These are phyloP conservation scores for Anthracocystis panici-leucophaei DNA, from an alignment of 1,284 basidiomycete genomes.

Conservation along the genomic window DNA sequence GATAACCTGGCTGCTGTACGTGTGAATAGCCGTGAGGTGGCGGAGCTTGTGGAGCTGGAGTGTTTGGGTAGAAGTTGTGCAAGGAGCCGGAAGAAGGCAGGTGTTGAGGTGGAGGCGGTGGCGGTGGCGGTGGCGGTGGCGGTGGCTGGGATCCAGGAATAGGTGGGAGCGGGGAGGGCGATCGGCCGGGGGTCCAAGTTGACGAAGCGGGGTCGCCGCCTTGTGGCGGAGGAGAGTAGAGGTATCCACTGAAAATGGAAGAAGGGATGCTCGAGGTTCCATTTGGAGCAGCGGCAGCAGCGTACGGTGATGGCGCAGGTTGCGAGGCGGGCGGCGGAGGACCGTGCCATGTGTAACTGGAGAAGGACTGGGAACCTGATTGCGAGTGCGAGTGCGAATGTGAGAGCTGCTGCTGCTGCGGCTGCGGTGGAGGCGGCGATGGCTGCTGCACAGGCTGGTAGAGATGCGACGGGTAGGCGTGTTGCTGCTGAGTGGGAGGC, in stretches of 20 bases:
- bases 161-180: slow-evolving; percentile 35
- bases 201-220: neutral
- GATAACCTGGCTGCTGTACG: neutral
- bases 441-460: slow-evolving; percentile 39
- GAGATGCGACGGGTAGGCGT: slow-evolving; percentile 30
- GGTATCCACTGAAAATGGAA: slow-evolving; percentile 34
- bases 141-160: slow-evolving; percentile 22
- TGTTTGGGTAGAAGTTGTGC: slow-evolving; percentile 19
- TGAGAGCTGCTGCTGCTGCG: slow-evolving; percentile 19
- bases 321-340: slow-evolving; percentile 17
- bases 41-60: slow-evolving; percentile 5
- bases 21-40: neutral
- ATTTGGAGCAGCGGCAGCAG: slow-evolving; percentile 7
- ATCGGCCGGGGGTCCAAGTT: slow-evolving; percentile 20
- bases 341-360: slow-evolving; percentile 30
- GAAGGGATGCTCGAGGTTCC: slow-evolving; percentile 10
- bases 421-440: slow-evolving; percentile 30
- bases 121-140: too few species aligned
- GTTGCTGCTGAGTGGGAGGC: slow-evolving; percentile 8
- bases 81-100: slow-evolving; percentile 2
- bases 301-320: slow-evolving; percentile 20
- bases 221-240: slow-evolving; percentile 28
- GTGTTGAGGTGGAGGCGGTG: slow-evolving; percentile 18
- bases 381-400: slow-evolving; percentile 24
- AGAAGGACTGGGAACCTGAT: slow-evolving; percentile 18